Percentiles rank a stretch among this genome's conserved stretches.
Conservation (phyloP, 495 filamentous ascomycete genomes). For the Cenococcum geophilum region DNA sequence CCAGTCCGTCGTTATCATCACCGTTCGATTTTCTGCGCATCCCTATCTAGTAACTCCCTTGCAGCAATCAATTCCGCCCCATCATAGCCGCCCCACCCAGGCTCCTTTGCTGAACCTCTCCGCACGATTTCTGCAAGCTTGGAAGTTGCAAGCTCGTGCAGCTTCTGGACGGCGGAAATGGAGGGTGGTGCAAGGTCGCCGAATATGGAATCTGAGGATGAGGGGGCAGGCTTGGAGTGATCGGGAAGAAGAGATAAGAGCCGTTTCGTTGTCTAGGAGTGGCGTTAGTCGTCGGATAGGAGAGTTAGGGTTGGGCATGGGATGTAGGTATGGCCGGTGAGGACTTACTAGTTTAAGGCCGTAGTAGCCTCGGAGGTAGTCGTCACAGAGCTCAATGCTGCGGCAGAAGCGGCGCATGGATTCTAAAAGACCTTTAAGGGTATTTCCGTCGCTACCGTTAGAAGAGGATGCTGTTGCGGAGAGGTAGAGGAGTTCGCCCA, state of each 20-base stretch:
- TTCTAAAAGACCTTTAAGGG: conserved; percentile 53
- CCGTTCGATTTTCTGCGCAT: conserved; percentile 34
- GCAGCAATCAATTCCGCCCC: conserved; percentile 72
- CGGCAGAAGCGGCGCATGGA: conserved; percentile 78
- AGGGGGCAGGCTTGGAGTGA: conserved; percentile 6
- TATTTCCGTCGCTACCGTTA: conserved; percentile 9
- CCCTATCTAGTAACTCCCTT: conserved; percentile 58
- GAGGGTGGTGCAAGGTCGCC: conserved; percentile 37
- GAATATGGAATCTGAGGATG: conserved; percentile 31
- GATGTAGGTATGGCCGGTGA: conserved; percentile 16
- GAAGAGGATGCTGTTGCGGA: conserved; percentile 47
- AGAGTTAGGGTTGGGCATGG: not conserved
- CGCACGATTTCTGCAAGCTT: conserved; percentile 73
- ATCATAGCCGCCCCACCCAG: conserved; percentile 66
- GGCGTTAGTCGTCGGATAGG: not conserved
- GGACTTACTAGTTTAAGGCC: conserved; percentile 70
- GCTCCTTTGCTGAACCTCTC: conserved; percentile 51
- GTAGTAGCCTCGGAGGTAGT: conserved; percentile 88
- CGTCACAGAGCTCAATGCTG: conserved; percentile 87
- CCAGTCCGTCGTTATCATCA: conserved; percentile 6
- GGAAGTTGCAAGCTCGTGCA: conserved; percentile 66
- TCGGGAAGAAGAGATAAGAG: conserved; percentile 31
- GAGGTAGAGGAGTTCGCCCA: conserved; percentile 78
- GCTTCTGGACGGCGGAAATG: conserved; percentile 52
- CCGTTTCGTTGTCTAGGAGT: conserved; percentile 12